A percentile compares a stretch with the other conserved stretches of the same genome.
These are phyloP conservation scores for Mycena alexandri DNA, from an alignment of 768 basidiomycete genomes.

Conservation along the genomic window DNA sequence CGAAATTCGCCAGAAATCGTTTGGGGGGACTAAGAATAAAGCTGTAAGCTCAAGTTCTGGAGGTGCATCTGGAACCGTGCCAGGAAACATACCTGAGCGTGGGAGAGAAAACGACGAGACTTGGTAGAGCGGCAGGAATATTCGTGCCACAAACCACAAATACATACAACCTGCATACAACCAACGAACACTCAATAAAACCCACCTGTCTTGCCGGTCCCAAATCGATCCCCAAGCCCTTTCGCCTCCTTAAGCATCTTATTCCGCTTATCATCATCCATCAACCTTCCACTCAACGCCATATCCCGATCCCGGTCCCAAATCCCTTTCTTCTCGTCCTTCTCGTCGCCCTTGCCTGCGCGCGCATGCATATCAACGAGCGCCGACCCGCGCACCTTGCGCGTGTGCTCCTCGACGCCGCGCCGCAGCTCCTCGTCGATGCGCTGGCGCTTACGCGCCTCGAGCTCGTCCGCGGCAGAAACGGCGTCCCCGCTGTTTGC, in stretches of 20 bases:
- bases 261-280: slow-evolving; percentile 88
- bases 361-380: slow-evolving; percentile 67
- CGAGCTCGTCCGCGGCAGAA: slow-evolving; percentile 56
- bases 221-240: slow-evolving; percentile 87
- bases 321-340: slow-evolving; percentile 71
- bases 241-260: slow-evolving; percentile 86
- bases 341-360: slow-evolving; percentile 50
- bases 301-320: slow-evolving; percentile 97
- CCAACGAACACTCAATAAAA: slow-evolving; percentile 64
- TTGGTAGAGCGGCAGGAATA: too few species aligned
- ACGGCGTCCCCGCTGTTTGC: slow-evolving; percentile 62
- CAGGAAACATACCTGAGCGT: too few species aligned
- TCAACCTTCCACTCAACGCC: slow-evolving; percentile 85
- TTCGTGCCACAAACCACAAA: slow-evolving; percentile 72
- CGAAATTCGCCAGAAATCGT: too few species aligned
- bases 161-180: too few species aligned
- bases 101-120: too few species aligned
- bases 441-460: slow-evolving; percentile 67
- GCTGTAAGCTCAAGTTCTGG: too few species aligned
- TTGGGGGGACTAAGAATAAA: too few species aligned
- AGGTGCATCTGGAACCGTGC: too few species aligned
- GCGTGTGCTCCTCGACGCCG: slow-evolving; percentile 86
- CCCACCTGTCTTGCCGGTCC: slow-evolving; percentile 75
- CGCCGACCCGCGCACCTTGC: slow-evolving; percentile 64
- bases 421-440: slow-evolving; percentile 77